These are phyloP conservation scores for Aspergillus thermomutatus DNA, from an alignment of 2,329 filamentous ascomycete genomes.

Conservation along the genomic window DNA sequence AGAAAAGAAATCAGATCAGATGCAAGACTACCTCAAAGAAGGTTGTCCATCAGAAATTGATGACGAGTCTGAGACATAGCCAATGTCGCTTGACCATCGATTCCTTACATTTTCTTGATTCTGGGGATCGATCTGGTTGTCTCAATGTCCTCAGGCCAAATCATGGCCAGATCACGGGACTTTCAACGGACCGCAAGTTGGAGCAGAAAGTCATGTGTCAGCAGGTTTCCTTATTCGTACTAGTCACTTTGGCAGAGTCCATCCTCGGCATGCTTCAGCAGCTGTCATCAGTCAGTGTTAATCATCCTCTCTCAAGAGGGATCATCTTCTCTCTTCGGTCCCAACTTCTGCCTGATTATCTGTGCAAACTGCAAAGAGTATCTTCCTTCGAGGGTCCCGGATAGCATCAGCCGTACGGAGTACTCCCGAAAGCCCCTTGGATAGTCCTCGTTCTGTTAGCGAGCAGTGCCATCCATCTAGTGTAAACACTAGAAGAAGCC, in stretches of 20 bases:
- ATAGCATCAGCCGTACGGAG: background rate
- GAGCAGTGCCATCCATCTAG: conserved; percentile 1
- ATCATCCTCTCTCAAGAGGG: background rate
- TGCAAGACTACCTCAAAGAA: background rate
- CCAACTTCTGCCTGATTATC: background rate
- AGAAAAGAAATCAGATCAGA: background rate
- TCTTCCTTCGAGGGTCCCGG: background rate
- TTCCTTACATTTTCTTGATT: background rate
- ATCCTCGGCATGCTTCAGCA: background rate
- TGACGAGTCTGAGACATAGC: background rate
- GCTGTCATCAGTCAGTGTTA: background rate
- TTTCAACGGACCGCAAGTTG: background rate
- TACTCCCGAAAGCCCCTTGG: background rate
- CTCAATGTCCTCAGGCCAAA: background rate
- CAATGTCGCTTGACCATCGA: background rate
- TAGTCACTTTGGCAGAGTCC: background rate
- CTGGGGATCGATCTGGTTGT: background rate
- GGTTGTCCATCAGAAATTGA: background rate
- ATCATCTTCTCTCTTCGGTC: background rate
- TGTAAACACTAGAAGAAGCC: conserved; percentile 21
- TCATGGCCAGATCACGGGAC: background rate
- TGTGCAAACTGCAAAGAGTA: background rate
- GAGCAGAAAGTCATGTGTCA: background rate
- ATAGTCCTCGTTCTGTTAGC: background rate
- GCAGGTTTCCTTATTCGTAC: background rate